A percentile compares a stretch with the other conserved stretches of the same genome.
Evolutionary conservation across 2,329 filamentous ascomycete genomes (phyloP).

Genomic region (Colletotrichum sp.): DNA sequence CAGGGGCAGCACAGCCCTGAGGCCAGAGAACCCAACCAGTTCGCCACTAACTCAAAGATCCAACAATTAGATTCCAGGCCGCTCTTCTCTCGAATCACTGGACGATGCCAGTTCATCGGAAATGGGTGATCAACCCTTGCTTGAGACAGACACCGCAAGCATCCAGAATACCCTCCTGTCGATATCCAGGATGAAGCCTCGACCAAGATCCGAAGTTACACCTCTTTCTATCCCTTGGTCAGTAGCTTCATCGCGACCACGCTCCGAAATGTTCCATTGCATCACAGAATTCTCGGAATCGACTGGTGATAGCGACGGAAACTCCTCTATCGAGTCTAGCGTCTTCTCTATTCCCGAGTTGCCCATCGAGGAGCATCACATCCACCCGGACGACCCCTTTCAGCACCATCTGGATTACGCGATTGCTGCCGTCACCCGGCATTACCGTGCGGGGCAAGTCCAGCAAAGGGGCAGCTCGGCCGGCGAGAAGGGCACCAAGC

Average conservation of each 20-base stretch:
- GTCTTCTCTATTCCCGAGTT: slow-evolving; percentile 5
- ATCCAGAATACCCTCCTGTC: not conserved
- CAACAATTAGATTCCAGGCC: not conserved
- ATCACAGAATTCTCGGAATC: not conserved
- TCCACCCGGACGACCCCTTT: not conserved
- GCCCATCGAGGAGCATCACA: not conserved
- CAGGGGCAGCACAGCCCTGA: not conserved
- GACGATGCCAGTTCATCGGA: not conserved
- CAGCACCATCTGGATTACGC: not conserved
- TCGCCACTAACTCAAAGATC: not conserved
- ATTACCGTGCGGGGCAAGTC: not conserved
- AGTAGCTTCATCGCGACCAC: not conserved
- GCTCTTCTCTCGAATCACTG: no score
- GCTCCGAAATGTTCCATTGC: not conserved
- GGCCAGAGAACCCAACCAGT: not conserved
- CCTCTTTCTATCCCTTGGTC: not conserved
- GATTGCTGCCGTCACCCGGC: not conserved
- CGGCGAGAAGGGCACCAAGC: not conserved
- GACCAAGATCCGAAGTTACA: not conserved
- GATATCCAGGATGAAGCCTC: not conserved
- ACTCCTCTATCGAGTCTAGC: not conserved
- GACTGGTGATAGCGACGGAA: not conserved
- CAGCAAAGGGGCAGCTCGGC: not conserved
- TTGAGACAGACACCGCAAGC: not conserved
- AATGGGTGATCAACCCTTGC: not conserved